Conservation (phyloP, 2,329 filamentous ascomycete species). For the Periconia sp. region DNA sequence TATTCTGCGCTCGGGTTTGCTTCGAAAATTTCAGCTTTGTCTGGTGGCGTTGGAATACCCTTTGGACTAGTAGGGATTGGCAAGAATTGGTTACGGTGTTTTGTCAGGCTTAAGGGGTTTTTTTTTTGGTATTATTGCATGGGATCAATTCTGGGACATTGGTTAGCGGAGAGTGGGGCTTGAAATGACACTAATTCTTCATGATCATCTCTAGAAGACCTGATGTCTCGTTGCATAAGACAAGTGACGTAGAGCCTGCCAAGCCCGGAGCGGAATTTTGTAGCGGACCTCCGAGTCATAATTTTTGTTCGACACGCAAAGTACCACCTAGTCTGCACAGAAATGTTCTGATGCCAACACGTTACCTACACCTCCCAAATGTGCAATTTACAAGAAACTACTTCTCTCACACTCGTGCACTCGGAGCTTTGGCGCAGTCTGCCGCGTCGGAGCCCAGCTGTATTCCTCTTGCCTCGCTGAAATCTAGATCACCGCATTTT, state of each 20-base stretch:
- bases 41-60: slow-evolving; percentile 14
- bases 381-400: slow-evolving; percentile 28
- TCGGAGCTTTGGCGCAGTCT: slow-evolving; percentile 34
- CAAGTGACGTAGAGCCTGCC: slow-evolving; percentile 31
- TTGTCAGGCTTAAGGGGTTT: too few relatives aligned
- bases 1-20: background rate
- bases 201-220: too few relatives aligned
- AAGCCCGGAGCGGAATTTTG: slow-evolving; percentile 25
- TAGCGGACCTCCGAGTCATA: slow-evolving; percentile 32
- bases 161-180: too few relatives aligned
- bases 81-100: slow-evolving; percentile 5
- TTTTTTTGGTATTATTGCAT: slow-evolving; percentile 7
- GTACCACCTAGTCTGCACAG: slow-evolving; percentile 18
- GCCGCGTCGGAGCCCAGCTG: slow-evolving; percentile 19
- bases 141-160: too few relatives aligned
- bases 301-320: slow-evolving; percentile 31
- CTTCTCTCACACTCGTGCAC: slow-evolving; percentile 13
- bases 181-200: too few relatives aligned
- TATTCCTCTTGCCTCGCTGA: slow-evolving; percentile 33
- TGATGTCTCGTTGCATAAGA: too few relatives aligned
- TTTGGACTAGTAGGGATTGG: slow-evolving; percentile 1
- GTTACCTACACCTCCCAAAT: slow-evolving; percentile 40
- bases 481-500: slow-evolving; percentile 1
- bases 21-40: background rate
- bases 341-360: slow-evolving; percentile 39